Evolutionary conservation across 2,329 filamentous ascomycete species (phyloP).

Genomic region (Ophiocordyceps unilateralis): DNA sequence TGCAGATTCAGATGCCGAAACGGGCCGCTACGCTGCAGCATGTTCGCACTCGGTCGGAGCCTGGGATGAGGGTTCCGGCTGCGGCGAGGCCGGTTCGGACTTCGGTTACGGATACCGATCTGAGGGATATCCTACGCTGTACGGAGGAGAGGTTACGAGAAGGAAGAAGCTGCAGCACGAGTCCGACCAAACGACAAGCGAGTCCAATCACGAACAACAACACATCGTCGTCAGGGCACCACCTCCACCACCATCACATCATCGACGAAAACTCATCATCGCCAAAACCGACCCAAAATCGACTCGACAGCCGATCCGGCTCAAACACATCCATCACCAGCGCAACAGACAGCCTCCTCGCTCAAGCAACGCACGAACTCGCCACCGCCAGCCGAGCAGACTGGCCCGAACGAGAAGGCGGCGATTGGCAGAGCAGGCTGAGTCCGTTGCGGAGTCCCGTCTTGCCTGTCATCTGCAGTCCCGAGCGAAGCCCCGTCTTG

Average conservation of each 20-base stretch:
- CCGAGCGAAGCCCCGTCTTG: too few relatives aligned
- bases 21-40: not conserved
- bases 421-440: conserved; percentile 2
- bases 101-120: conserved; percentile 24
- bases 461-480: too few relatives aligned
- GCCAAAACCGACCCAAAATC: too few relatives aligned
- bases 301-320: too few relatives aligned
- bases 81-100: conserved; percentile 2
- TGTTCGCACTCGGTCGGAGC: not conserved
- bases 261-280: not conserved
- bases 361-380: conserved; percentile 16
- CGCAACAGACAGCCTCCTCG: conserved; percentile 23
- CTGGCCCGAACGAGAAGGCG: not conserved
- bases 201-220: not conserved
- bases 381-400: too few relatives aligned
- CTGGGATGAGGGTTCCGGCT: not conserved
- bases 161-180: conserved; percentile 9
- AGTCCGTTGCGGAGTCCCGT: conserved; percentile 3
- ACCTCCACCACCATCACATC: not conserved
- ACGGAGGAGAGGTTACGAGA: conserved; percentile 33
- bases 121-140: conserved; percentile 32
- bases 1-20: conserved; percentile 1
- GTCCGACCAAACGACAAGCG: conserved; percentile 5
- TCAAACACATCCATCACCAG: conserved; percentile 17
- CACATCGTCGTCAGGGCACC: not conserved